Percentiles rank a stretch among this genome's conserved stretches.
Evolutionary conservation across 2,329 filamentous ascomycete genomes (phyloP).

Genomic region (Verticillium klebahnii): DNA sequence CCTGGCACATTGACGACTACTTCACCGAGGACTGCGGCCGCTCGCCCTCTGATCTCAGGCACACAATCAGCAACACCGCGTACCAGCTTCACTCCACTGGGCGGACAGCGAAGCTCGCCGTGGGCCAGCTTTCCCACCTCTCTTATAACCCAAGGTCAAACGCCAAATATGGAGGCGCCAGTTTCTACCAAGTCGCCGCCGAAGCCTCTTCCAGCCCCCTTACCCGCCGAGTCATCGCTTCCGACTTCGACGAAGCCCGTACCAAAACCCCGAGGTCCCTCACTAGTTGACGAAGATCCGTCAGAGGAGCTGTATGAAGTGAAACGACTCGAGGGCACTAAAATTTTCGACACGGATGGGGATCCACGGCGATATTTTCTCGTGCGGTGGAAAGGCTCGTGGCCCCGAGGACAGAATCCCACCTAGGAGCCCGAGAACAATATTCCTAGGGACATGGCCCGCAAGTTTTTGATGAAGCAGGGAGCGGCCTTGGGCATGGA

Average conservation of each 20-base stretch:
- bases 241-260: neutral
- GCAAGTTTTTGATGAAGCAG: constrained; percentile 31
- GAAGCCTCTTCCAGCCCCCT: neutral
- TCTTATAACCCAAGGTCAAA: neutral
- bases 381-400: constrained; percentile 53
- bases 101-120: neutral
- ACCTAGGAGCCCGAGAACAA: constrained; percentile 55
- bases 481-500: constrained; percentile 17
- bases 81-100: constrained; percentile 6
- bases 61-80: neutral
- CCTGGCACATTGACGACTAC: neutral
- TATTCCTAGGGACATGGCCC: constrained; percentile 35
- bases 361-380: constrained; percentile 38
- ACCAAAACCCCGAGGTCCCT: neutral
- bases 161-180: neutral
- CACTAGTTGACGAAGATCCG: constrained; percentile 8
- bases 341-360: constrained; percentile 30
- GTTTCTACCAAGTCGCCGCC: neutral
- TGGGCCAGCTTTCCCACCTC: neutral
- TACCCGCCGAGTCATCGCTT: neutral
- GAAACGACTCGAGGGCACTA: constrained; percentile 37
- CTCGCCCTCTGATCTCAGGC: neutral
- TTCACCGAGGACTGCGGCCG: neutral
- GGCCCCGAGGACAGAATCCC: constrained; percentile 51
- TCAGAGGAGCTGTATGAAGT: constrained; percentile 35